phyloP scores from a whole-genome alignment of 2,329 filamentous ascomycete genomes.

The Stagonosporopsis cucurbitacearum region DNA sequence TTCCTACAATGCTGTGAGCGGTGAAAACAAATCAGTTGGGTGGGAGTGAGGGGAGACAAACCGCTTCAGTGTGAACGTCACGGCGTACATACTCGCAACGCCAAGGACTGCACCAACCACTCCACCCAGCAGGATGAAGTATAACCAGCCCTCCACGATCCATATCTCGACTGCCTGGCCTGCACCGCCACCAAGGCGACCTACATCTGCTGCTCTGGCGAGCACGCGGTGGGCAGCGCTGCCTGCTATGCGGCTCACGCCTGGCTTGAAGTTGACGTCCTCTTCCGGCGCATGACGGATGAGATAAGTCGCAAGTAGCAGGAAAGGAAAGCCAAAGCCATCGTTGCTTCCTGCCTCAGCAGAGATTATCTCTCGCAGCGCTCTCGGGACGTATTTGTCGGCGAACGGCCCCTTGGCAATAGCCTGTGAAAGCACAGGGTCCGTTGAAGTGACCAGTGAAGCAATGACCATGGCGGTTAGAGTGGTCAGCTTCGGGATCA shows the following conservation, averaged over 20 bases:
- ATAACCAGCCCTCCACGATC: constrained; percentile 66
- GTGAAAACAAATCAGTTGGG: neutral
- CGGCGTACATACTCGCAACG: constrained; percentile 54
- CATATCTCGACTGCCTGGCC: constrained; percentile 62
- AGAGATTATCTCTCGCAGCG: constrained; percentile 67
- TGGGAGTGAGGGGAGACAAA: neutral
- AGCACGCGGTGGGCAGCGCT: constrained; percentile 1
- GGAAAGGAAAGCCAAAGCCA: constrained; percentile 67
- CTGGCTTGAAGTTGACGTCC: constrained; percentile 33
- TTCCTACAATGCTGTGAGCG: constrained; percentile 38
- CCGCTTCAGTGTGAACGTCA: constrained; percentile 52
- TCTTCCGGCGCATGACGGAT: constrained; percentile 59
- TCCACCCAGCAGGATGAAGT: constrained; percentile 62
- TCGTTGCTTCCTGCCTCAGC: constrained; percentile 68
- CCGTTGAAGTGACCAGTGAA: constrained; percentile 67
- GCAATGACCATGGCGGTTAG: constrained; percentile 61
- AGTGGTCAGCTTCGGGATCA: constrained; percentile 62
- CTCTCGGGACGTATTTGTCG: constrained; percentile 65
- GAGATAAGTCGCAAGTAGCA: constrained; percentile 63
- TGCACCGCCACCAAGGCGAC: constrained; percentile 60
- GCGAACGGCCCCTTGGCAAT: constrained; percentile 69
- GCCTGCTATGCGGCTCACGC: neutral
- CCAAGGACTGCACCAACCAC: constrained; percentile 62
- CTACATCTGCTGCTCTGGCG: constrained; percentile 49
- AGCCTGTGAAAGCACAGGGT: constrained; percentile 67